Percentiles rank a stretch among this genome's conserved stretches.
Evolutionary conservation across 2,329 filamentous ascomycete genomes (phyloP).

Genomic region (Proliferodiscus dingleyae): DNA sequence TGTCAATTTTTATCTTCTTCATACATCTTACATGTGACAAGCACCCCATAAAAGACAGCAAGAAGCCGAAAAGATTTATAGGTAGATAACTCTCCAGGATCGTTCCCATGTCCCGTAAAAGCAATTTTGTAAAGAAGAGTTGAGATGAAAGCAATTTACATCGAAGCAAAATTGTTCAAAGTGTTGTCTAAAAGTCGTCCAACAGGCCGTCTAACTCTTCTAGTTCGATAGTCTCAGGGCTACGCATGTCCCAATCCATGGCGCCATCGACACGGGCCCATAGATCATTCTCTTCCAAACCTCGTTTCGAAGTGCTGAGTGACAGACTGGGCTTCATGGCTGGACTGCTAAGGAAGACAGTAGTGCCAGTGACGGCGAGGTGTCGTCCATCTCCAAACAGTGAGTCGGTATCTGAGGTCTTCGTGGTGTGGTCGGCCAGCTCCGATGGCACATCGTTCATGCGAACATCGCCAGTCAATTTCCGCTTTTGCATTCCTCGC

Average conservation of each 20-base stretch:
- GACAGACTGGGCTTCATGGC: slow-evolving; percentile 44
- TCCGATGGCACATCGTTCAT: slow-evolving; percentile 44
- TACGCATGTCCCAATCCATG: slow-evolving; percentile 59
- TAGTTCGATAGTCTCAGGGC: slow-evolving; percentile 84
- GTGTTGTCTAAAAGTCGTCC: slow-evolving; percentile 48
- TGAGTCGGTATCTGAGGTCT: slow-evolving; percentile 24
- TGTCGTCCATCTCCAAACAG: slow-evolving; percentile 33
- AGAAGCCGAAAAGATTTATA: slow-evolving; percentile 2
- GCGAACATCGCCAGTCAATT: slow-evolving; percentile 50
- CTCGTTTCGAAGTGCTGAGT: slow-evolving; percentile 42
- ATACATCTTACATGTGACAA: slow-evolving; percentile 1
- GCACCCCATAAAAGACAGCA: not conserved
- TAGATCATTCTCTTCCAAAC: slow-evolving; percentile 33
- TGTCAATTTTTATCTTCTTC: not conserved
- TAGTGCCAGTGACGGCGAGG: slow-evolving; percentile 12
- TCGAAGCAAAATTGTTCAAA: slow-evolving; percentile 1
- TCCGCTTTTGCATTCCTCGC: slow-evolving; percentile 65
- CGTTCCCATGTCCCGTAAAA: slow-evolving; percentile 3
- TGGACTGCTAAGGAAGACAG: slow-evolving; percentile 47
- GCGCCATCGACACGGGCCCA: slow-evolving; percentile 34
- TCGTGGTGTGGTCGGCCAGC: slow-evolving; percentile 26
- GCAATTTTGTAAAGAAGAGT: slow-evolving; percentile 7
- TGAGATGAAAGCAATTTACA: slow-evolving; percentile 8
- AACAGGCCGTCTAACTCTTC: slow-evolving; percentile 90
- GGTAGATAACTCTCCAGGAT: slow-evolving; percentile 1